These are phyloP conservation scores for Colletotrichum phormii DNA, from an alignment of 2,329 filamentous ascomycete genomes.

Conservation along the genomic window DNA sequence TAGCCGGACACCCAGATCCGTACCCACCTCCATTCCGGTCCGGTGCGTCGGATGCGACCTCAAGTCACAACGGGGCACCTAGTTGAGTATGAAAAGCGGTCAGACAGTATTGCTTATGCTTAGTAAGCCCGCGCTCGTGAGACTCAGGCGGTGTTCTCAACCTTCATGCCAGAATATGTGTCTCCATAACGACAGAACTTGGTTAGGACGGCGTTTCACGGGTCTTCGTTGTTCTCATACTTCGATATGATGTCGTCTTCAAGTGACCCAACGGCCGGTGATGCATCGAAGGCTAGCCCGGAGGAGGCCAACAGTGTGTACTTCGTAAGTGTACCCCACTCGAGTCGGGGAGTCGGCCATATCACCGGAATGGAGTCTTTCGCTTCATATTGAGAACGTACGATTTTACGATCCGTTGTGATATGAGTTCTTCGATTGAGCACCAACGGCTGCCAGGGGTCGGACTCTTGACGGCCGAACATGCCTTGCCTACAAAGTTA, in stretches of 20 bases:
- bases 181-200: neutral
- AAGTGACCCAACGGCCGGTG: too few species aligned
- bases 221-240: neutral
- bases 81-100: neutral
- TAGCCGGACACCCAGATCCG: neutral
- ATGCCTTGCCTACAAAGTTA: neutral
- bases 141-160: neutral
- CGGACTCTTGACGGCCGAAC: too few species aligned
- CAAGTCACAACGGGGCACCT: neutral
- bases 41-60: neutral
- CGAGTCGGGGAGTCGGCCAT: neutral
- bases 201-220: neutral
- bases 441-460: neutral
- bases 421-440: neutral
- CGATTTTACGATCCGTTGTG: neutral
- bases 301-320: neutral
- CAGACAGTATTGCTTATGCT: neutral
- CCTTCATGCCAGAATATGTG: neutral
- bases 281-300: neutral
- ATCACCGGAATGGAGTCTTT: neutral
- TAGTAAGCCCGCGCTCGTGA: neutral
- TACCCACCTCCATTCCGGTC: constrained; percentile 3
- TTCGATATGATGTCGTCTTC: neutral
- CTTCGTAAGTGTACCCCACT: neutral
- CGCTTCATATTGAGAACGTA: neutral